A percentile compares a stretch with the other conserved stretches of the same genome.
Conservation (phyloP, 176 grass and related monocot species). For the Stipa capillata region DNA sequence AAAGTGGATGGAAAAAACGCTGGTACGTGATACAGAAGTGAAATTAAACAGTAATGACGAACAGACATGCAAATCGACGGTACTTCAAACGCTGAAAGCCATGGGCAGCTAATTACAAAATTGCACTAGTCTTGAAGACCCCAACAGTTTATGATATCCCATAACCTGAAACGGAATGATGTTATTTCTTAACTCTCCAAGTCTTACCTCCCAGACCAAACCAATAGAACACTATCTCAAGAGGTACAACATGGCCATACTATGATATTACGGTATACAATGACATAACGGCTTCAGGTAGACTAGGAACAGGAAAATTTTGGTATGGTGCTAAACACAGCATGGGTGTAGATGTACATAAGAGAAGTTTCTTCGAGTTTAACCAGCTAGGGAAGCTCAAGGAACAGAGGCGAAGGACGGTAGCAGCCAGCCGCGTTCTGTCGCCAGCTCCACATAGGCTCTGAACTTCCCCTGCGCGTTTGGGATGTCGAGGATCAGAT, state of each 20-base stretch:
- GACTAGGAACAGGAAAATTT: constrained; percentile 30
- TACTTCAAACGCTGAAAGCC: no score
- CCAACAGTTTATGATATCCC: background rate
- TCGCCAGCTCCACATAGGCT: constrained; percentile 44
- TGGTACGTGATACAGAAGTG: no score
- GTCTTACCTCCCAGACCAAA: constrained; percentile 21
- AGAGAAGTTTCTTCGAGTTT: background rate
- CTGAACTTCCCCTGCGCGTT: constrained; percentile 61
- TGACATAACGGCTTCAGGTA: background rate
- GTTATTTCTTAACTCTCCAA: constrained; percentile 31
- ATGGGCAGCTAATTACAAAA: constrained; percentile 18
- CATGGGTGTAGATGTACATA: constrained; percentile 44
- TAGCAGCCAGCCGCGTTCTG: constrained; percentile 50
- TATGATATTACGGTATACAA: constrained; percentile 34
- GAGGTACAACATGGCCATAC: constrained; percentile 29
- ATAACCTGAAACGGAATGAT: constrained; percentile 15
- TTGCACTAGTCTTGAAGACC: background rate
- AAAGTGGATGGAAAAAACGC: no score
- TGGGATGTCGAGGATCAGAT: constrained; percentile 70
- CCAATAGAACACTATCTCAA: constrained; percentile 29
- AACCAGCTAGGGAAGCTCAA: constrained; percentile 9
- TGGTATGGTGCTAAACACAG: constrained; percentile 36
- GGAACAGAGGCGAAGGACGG: constrained; percentile 14
- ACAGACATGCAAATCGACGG: no score
- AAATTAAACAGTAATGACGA: no score